Base-by-base conservation (phyloP, 306 rosid species). In the Medicago lupulina region DNA sequence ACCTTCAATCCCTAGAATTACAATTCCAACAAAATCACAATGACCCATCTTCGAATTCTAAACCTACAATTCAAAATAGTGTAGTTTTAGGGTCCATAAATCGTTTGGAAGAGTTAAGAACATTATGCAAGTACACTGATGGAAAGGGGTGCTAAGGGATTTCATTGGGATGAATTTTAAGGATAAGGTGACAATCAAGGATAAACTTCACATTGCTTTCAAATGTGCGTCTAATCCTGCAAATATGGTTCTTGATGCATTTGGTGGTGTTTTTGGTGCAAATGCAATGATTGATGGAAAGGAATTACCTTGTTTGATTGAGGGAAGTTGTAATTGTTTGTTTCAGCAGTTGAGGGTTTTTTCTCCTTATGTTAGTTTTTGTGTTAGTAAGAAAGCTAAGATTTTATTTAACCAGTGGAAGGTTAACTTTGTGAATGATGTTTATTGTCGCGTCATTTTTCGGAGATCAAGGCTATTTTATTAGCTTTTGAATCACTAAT, bases 1-100 rank as follows among this genome's bases (percentile, higher is more conserved):
- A 50, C 50, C 96, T 93, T 21, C 83, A 93, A 39, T 67, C 97
- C 71, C 78, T 90, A 13, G 86, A 90, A 74, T 83, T 76, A 75
- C 81, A 59, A n/a, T 11, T 23, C 15, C 54, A 57, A 17, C 51
- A 39, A 39, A 39, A 63, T 11, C 46, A 31, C 55, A 76, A 44
- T 16, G 83, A 67, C 58, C 83, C 86, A 19, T 31, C 84, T 68
- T 70, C 79, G 6, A 53, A 69, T 18, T 67, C 83, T 23, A 17
- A 38, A 31, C 80, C 76, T 54, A 50, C 16, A 5, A 57, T 0
- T 31, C 31, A 25, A 25, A 25, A 25, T 25, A 3, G 31, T 25
- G 31, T 3, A 25, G 31, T 25, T 25, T 25, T 3, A 25, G 31
- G 31, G 31, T 14, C 49, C 14, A 8, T 9, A 9, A 68, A 4